phyloP scores from a whole-genome alignment of 108 stramenopile genomes.

The Hondaea fermentalgiana region DNA sequence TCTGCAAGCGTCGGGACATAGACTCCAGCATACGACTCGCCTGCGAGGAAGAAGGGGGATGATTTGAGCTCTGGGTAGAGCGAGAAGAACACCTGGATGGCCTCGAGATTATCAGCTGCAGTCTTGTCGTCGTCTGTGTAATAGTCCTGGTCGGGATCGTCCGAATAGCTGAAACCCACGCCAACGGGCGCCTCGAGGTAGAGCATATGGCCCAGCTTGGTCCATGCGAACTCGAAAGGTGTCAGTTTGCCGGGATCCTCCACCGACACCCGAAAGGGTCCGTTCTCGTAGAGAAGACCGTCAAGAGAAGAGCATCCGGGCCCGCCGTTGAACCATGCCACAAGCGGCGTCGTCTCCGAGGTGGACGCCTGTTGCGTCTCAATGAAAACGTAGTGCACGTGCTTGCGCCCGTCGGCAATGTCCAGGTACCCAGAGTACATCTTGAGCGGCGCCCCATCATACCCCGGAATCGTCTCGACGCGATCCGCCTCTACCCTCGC shows the following conservation, averaged over 20 bases:
- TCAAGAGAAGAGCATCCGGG: conserved; percentile 37
- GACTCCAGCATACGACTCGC: conserved; percentile 74
- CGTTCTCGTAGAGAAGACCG: conserved; percentile 42
- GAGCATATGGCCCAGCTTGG: conserved; percentile 55
- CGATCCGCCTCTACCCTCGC: not conserved
- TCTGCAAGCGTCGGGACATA: conserved; percentile 76
- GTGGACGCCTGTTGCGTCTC: not conserved
- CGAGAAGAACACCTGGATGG: conserved; percentile 44
- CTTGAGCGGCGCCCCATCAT: conserved; percentile 22
- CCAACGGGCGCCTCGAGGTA: conserved; percentile 70
- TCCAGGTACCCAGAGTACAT: conserved; percentile 34
- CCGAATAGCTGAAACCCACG: conserved; percentile 68
- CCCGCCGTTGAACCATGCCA: conserved; percentile 37
- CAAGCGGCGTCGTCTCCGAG: not conserved
- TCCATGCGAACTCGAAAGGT: conserved; percentile 46
- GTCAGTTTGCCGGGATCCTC: not conserved
- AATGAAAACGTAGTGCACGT: conserved; percentile 24
- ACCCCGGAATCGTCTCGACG: conserved; percentile 21
- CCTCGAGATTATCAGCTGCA: conserved; percentile 56
- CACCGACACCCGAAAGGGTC: conserved; percentile 27
- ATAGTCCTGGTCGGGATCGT: conserved; percentile 37
- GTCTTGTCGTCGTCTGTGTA: conserved; percentile 64
- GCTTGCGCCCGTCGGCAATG: not conserved
- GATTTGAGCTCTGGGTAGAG: conserved; percentile 61
- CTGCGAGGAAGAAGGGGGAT: conserved; percentile 66